Conservation (phyloP, 208 protist species). For the Endotrypanum monterogeii region DNA sequence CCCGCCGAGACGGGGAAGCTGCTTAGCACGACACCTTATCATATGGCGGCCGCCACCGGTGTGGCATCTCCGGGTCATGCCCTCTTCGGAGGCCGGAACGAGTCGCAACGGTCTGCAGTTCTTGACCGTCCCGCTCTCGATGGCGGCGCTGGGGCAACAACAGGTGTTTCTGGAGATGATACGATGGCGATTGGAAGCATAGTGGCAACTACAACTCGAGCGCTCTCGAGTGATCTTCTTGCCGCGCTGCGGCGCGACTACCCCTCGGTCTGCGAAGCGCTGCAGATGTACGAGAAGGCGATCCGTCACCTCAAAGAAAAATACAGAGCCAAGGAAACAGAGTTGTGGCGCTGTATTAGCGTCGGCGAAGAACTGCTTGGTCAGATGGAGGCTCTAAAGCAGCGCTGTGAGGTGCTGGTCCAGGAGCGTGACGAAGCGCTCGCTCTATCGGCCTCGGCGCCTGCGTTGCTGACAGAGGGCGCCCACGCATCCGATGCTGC, state of each 20-base stretch:
- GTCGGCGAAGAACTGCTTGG: constrained; percentile 77
- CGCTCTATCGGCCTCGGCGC: constrained; percentile 7
- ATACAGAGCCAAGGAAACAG: constrained; percentile 63
- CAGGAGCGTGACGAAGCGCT: constrained; percentile 52
- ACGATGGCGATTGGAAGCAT: not conserved
- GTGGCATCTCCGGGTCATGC: not conserved
- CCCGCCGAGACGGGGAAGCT: not conserved
- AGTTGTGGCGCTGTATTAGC: constrained; percentile 74
- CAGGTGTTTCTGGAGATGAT: not conserved
- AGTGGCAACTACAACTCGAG: not conserved
- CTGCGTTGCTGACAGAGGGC: constrained; percentile 1
- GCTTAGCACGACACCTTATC: not conserved
- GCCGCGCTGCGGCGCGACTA: constrained; percentile 19
- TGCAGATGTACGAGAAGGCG: constrained; percentile 38
- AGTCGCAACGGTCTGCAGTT: not conserved
- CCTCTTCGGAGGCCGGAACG: not conserved
- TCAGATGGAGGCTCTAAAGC: constrained; percentile 62
- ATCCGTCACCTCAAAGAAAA: constrained; percentile 47
- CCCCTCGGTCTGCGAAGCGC: constrained; percentile 30
- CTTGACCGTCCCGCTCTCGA: not conserved
- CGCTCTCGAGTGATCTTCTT: constrained; percentile 18
- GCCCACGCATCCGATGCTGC: not conserved
- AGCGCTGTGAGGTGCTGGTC: constrained; percentile 47
- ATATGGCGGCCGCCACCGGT: not conserved
- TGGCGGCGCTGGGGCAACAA: not conserved